Conservation (phyloP, 169 alveolate genomes). For the Cryptosporidium sp. region DNA sequence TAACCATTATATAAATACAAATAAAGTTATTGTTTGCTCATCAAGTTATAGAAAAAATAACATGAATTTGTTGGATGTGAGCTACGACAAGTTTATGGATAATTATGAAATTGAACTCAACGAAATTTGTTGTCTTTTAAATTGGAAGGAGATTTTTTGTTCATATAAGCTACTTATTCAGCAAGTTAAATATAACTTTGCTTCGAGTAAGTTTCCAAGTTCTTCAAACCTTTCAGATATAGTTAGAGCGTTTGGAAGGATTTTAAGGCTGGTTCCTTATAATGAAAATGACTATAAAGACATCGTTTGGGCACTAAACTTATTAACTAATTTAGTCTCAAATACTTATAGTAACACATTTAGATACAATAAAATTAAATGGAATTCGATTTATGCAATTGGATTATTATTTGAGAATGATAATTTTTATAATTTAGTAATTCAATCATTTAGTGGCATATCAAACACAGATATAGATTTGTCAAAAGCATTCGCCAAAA, state of each 20-base stretch:
- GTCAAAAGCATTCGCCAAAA: not conserved
- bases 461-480: not conserved
- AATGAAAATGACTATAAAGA: not conserved
- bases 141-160: conserved; percentile 16
- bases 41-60: conserved; percentile 11
- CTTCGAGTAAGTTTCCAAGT: not conserved
- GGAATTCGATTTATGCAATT: conserved; percentile 65
- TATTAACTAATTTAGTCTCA: conserved; percentile 1
- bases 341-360: not conserved
- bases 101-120: not conserved
- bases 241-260: conserved; percentile 37
- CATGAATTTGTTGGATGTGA: conserved; percentile 6
- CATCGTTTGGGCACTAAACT: conserved; percentile 29
- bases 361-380: conserved; percentile 31
- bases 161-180: conserved; percentile 28
- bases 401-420: conserved; percentile 38
- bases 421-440: not conserved
- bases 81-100: not conserved
- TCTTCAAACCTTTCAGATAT: conserved; percentile 20
- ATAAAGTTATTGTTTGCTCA: conserved; percentile 26
- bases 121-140: conserved; percentile 11
- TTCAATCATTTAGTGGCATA: not conserved
- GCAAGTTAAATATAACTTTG: not conserved
- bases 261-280: conserved; percentile 8
- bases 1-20: conserved; percentile 13